phyloP scores from a whole-genome alignment of 768 basidiomycete species.

The Naematelia encephala region DNA sequence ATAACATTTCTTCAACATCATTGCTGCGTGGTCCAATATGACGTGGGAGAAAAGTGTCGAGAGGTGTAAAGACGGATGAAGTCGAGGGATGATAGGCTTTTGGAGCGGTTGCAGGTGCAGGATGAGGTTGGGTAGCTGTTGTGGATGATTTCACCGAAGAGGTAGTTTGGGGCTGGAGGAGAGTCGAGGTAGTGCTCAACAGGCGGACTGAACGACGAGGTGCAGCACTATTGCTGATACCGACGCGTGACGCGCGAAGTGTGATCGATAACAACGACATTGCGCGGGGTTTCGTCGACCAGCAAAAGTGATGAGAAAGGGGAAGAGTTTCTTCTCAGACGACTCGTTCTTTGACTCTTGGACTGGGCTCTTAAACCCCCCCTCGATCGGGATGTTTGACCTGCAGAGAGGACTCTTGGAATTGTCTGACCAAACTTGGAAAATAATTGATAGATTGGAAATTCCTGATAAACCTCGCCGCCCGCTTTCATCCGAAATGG shows the following conservation, averaged over 20 bases:
- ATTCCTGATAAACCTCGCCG: neutral
- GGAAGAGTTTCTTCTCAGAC: too few relatives aligned
- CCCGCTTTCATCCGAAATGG: neutral
- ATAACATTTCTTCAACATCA: slow-evolving; percentile 81
- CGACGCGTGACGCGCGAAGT: neutral
- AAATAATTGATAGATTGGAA: too few relatives aligned
- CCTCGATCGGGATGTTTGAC: too few relatives aligned
- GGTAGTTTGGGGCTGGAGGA: slow-evolving; percentile 19
- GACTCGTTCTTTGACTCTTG: too few relatives aligned
- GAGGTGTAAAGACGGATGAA: slow-evolving; percentile 66
- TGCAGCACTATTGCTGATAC: too few relatives aligned
- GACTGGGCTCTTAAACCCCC: too few relatives aligned
- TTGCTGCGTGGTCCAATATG: slow-evolving; percentile 86
- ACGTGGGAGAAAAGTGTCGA: slow-evolving; percentile 84
- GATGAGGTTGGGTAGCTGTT: slow-evolving; percentile 44
- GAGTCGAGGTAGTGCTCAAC: slow-evolving; percentile 15
- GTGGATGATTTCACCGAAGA: slow-evolving; percentile 30
- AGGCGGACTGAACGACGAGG: slow-evolving; percentile 10
- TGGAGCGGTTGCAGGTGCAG: slow-evolving; percentile 17
- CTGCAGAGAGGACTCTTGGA: neutral
- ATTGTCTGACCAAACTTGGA: too few relatives aligned
- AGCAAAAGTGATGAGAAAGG: too few relatives aligned
- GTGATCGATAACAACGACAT: slow-evolving; percentile 7
- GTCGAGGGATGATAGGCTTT: slow-evolving; percentile 29
- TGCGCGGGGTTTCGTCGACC: too few relatives aligned